A percentile compares a stretch with the other conserved stretches of the same genome.
Conservation (phyloP, 129 eudicot genomes). For the Rutidosis leptorrhynchoides region DNA sequence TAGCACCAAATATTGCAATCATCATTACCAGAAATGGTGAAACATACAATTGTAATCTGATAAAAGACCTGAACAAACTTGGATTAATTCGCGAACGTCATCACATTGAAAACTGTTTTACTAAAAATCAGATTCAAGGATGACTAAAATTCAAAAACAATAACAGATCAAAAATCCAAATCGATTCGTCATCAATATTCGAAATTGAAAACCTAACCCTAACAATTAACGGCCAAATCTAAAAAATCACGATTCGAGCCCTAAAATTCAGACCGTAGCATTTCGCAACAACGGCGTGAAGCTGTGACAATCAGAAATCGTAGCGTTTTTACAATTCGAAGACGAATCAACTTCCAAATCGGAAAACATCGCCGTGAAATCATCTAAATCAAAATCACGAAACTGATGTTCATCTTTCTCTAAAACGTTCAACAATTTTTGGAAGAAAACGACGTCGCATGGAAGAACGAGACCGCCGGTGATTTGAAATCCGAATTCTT, state of each 20-base stretch:
- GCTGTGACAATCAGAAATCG: constrained; percentile 1
- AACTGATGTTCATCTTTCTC: constrained; percentile 38
- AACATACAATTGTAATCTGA: neutral
- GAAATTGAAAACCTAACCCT: constrained; percentile 7
- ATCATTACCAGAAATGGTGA: constrained; percentile 7
- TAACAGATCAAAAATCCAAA: constrained; percentile 2
- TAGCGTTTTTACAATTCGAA: constrained; percentile 21
- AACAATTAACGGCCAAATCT: neutral
- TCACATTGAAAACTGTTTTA: constrained; percentile 6
- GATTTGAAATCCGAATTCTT: constrained; percentile 55
- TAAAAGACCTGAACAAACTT: neutral
- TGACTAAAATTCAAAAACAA: constrained; percentile 6
- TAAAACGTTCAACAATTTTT: constrained; percentile 25
- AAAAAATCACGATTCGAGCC: neutral
- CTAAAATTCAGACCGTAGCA: constrained; percentile 32
- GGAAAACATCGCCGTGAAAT: constrained; percentile 32
- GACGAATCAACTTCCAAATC: constrained; percentile 23
- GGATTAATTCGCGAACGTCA: neutral
- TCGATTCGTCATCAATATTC: neutral
- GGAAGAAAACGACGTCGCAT: constrained; percentile 45
- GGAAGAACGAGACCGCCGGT: constrained; percentile 54
- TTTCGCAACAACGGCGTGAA: constrained; percentile 41
- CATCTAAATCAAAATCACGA: constrained; percentile 38
- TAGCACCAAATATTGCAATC: neutral
- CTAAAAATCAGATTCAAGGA: constrained; percentile 14